Conservation (phyloP, 331 rosid species). For the Cydonia oblonga region DNA sequence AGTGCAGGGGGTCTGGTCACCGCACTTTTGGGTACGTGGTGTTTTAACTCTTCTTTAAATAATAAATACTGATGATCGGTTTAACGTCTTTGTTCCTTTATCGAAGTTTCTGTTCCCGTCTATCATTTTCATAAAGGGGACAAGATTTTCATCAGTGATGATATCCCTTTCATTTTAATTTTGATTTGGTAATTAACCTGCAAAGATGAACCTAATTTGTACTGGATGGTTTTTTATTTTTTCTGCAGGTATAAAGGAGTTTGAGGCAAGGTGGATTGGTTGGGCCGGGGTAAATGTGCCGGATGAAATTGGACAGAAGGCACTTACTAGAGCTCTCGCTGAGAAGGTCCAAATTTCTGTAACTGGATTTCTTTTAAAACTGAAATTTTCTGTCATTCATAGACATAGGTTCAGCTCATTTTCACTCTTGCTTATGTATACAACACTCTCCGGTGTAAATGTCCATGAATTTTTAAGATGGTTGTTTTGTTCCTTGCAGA, state of each 20-base stretch:
- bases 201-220: slow-evolving; percentile 11
- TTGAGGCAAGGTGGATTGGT: slow-evolving; percentile 88
- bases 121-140: background rate
- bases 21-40: slow-evolving; percentile 68
- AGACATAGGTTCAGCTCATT: background rate
- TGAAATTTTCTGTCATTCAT: background rate
- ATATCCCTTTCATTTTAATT: background rate
- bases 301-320: slow-evolving; percentile 71
- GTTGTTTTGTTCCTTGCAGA: slow-evolving; percentile 29
- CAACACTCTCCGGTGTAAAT: background rate
- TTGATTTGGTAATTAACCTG: background rate
- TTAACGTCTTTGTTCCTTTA: no score
- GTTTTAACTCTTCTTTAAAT: background rate
- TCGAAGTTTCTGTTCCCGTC: background rate
- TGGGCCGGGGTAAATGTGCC: slow-evolving; percentile 97
- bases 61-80: background rate
- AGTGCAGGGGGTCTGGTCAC: slow-evolving; percentile 85
- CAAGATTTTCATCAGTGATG: background rate
- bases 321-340: slow-evolving; percentile 75
- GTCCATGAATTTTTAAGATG: background rate
- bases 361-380: no score
- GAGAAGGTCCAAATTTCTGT: slow-evolving; percentile 67
- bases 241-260: slow-evolving; percentile 67
- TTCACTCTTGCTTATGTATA: background rate
- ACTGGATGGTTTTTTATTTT: slow-evolving; percentile 9